Conservation (phyloP, 2,329 filamentous ascomycete genomes). For the Neocucurbitaria cava region DNA sequence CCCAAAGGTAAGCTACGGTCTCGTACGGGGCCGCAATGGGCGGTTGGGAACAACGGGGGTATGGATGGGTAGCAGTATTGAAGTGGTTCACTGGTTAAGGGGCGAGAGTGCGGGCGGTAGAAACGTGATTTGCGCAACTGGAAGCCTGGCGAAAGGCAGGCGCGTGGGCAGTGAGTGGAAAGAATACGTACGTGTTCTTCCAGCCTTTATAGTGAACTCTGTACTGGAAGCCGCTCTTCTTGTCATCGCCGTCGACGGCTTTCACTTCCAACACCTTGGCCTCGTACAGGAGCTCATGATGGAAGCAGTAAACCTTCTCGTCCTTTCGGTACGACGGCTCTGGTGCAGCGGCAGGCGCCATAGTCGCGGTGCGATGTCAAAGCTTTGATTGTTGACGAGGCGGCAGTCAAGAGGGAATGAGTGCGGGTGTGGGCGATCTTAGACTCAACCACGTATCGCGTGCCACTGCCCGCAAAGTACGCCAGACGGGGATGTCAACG, state of each 20-base stretch:
- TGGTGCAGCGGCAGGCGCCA: conserved; percentile 62
- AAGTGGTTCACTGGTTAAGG: conserved; percentile 12
- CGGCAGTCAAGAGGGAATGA: conserved; percentile 19
- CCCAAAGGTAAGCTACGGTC: not conserved
- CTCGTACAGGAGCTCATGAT: conserved; percentile 96
- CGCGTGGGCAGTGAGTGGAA: not conserved
- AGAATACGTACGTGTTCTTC: conserved; percentile 83
- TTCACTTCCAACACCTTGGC: conserved; percentile 89
- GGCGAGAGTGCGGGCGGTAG: conserved; percentile 10
- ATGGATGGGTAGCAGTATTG: conserved; percentile 8
- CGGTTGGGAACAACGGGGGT: not conserved
- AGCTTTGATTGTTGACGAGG: conserved; percentile 14
- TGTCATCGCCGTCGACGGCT: conserved; percentile 66
- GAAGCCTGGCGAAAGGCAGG: conserved; percentile 1
- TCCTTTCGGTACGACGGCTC: conserved; percentile 71
- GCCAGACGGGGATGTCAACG: conserved; percentile 5
- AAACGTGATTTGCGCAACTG: conserved; percentile 12
- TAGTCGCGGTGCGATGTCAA: conserved; percentile 20
- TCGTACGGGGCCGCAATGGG: not conserved
- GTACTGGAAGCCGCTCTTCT: conserved; percentile 81
- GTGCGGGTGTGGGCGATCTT: conserved; percentile 16
- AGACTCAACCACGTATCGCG: conserved; percentile 24
- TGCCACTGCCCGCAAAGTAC: conserved; percentile 11
- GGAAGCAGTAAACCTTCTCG: conserved; percentile 95
- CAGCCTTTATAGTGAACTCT: conserved; percentile 98